Percentiles rank a stretch among this genome's conserved stretches.
Conservation (phyloP, 495 filamentous ascomycete species). For the Aspergillus ostianus region DNA sequence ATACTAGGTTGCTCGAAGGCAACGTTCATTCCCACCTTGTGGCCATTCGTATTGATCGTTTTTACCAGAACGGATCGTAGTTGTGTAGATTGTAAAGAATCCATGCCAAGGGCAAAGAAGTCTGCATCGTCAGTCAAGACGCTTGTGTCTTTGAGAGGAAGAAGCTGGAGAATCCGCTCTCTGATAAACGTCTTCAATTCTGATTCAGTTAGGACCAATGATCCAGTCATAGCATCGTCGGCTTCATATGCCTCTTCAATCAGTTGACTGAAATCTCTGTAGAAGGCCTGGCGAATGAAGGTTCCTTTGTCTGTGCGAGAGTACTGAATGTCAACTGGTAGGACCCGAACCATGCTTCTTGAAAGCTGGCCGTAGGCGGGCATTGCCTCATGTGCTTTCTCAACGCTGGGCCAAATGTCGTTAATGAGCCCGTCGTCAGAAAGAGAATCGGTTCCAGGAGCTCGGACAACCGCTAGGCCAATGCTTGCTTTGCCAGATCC, state of each 20-base stretch:
- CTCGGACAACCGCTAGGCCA: conserved; percentile 49
- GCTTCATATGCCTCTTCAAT: conserved; percentile 49
- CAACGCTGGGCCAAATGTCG: conserved; percentile 52
- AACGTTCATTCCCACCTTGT: conserved; percentile 42
- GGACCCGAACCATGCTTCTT: conserved; percentile 48
- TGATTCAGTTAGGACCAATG: conserved; percentile 16
- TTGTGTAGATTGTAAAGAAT: conserved; percentile 52
- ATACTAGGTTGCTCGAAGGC: conserved; percentile 48
- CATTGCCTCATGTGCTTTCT: conserved; percentile 43
- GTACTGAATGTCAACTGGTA: conserved; percentile 46
- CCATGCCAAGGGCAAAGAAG: conserved; percentile 54
- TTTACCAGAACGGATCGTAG: conserved; percentile 41
- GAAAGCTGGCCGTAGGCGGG: conserved; percentile 55
- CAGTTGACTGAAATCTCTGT: conserved; percentile 46
- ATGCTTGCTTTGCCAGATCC: conserved; percentile 37
- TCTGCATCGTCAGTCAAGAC: conserved; percentile 36
- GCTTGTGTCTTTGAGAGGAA: conserved; percentile 7
- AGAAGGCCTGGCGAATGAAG: conserved; percentile 54
- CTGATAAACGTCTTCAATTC: conserved; percentile 28
- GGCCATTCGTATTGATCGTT: conserved; percentile 26
- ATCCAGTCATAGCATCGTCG: conserved; percentile 22
- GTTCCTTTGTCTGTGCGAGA: conserved; percentile 56
- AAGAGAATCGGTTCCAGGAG: conserved; percentile 33
- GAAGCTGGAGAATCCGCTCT: conserved; percentile 17
- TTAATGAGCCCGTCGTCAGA: conserved; percentile 47